A percentile compares a stretch with the other conserved stretches of the same genome.
These are phyloP conservation scores for Suillus weaverae DNA, from an alignment of 768 basidiomycete species.

Conservation along the genomic window DNA sequence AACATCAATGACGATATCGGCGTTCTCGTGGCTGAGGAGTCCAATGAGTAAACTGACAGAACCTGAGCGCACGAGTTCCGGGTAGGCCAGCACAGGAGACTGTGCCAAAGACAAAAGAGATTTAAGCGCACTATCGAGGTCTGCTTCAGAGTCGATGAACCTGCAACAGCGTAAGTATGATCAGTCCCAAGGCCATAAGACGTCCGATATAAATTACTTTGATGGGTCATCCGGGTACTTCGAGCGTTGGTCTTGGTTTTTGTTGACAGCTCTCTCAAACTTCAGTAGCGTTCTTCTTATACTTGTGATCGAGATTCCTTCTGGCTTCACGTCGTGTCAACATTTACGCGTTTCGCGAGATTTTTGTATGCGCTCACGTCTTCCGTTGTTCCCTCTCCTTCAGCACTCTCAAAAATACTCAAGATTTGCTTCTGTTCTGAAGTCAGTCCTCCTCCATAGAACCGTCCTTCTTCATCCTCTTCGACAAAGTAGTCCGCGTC, in stretches of 20 bases:
- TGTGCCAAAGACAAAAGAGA: slow-evolving; percentile 87
- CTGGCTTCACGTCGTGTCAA: slow-evolving; percentile 42
- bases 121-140: slow-evolving; percentile 87
- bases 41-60: slow-evolving; percentile 71
- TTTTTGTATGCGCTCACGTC: slow-evolving; percentile 51
- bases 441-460: slow-evolving; percentile 93
- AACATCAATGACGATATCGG: slow-evolving; percentile 95
- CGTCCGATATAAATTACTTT: slow-evolving; percentile 51
- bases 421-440: slow-evolving; percentile 93
- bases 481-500: slow-evolving; percentile 91
- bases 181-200: slow-evolving; percentile 8
- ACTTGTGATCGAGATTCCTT: slow-evolving; percentile 65
- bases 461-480: slow-evolving; percentile 90
- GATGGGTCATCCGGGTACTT: slow-evolving; percentile 92
- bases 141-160: slow-evolving; percentile 98
- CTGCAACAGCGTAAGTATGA: slow-evolving; percentile 39
- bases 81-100: slow-evolving; percentile 78
- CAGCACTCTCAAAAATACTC: slow-evolving; percentile 86
- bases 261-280: slow-evolving; percentile 88
- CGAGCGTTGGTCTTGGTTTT: slow-evolving; percentile 96
- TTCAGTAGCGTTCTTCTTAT: slow-evolving; percentile 73
- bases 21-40: slow-evolving; percentile 92
- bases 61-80: slow-evolving; percentile 82
- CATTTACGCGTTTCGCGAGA: slow-evolving; percentile 1
- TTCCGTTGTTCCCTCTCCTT: slow-evolving; percentile 59